Conservation (phyloP, 345 rosid genomes). For the Brassica juncea region DNA sequence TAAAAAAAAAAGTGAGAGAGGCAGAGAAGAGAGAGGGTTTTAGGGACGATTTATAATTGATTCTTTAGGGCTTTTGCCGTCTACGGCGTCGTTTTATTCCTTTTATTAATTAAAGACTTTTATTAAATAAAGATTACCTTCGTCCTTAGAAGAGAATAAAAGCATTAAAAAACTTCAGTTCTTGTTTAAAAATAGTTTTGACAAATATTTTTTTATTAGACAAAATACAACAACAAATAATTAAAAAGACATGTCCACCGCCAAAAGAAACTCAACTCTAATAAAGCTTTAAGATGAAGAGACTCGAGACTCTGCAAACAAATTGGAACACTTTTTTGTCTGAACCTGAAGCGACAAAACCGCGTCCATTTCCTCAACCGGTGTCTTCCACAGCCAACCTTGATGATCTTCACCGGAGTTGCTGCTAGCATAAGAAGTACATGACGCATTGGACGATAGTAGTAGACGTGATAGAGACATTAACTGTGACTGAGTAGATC, state of each 20-base stretch:
- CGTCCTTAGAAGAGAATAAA: background rate
- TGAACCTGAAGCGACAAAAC: conserved; percentile 60
- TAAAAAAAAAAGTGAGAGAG: background rate
- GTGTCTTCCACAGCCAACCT: conserved; percentile 39
- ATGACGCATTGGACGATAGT: background rate
- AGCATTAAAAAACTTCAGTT: background rate
- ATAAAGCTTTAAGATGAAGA: background rate
- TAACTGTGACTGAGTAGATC: background rate
- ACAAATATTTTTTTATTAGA: conserved; percentile 17
- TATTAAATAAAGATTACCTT: background rate
- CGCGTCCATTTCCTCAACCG: conserved; percentile 47
- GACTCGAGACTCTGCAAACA: conserved; percentile 41
- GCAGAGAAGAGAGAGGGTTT: background rate
- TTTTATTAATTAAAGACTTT: too few species aligned
- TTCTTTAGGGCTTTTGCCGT: background rate
- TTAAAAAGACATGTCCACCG: conserved; percentile 18
- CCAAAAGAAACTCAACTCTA: conserved; percentile 1
- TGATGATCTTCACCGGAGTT: background rate
- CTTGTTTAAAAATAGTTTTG: background rate
- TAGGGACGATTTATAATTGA: background rate
- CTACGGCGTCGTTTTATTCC: background rate
- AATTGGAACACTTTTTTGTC: conserved; percentile 28
- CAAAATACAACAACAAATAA: conserved; percentile 29
- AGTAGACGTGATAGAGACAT: background rate
- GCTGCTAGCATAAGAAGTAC: background rate